These are phyloP conservation scores for Camellia lanceoleosa DNA, from an alignment of 148 eudicot species.

Conservation along the genomic window DNA sequence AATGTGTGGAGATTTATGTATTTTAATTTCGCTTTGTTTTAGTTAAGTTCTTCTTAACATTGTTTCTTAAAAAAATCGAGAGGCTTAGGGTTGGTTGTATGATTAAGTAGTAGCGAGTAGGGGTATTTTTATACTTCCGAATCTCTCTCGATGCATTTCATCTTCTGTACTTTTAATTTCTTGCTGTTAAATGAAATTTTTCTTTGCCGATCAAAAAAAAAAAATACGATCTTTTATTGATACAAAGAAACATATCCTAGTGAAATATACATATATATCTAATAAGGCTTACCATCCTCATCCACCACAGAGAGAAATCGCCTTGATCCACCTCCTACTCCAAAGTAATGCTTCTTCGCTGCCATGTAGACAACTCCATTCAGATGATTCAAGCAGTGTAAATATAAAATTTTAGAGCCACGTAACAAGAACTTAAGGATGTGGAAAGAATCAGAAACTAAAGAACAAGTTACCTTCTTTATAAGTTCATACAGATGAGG, in stretches of 20 bases:
- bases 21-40: too few species aligned
- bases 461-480: constrained; percentile 49
- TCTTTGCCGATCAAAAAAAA: too few species aligned
- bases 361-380: constrained; percentile 84
- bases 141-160: too few species aligned
- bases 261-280: background rate
- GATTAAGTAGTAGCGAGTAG: too few species aligned
- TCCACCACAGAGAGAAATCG: constrained; percentile 74
- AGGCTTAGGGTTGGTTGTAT: too few species aligned
- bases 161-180: too few species aligned
- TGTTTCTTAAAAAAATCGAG: too few species aligned
- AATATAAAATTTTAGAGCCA: constrained; percentile 9
- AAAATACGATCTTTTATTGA: background rate
- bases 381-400: constrained; percentile 59
- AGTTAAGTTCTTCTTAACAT: too few species aligned
- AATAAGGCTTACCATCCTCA: constrained; percentile 57
- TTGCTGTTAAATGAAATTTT: too few species aligned
- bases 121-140: too few species aligned
- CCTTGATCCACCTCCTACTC: constrained; percentile 98
- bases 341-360: constrained; percentile 94
- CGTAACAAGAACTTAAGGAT: background rate
- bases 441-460: background rate
- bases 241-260: background rate
- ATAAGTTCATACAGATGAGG: constrained; percentile 66
- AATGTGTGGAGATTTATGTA: too few species aligned